Base-by-base conservation (phyloP, 345 rosid genomes). In the Populus alba region DNA sequence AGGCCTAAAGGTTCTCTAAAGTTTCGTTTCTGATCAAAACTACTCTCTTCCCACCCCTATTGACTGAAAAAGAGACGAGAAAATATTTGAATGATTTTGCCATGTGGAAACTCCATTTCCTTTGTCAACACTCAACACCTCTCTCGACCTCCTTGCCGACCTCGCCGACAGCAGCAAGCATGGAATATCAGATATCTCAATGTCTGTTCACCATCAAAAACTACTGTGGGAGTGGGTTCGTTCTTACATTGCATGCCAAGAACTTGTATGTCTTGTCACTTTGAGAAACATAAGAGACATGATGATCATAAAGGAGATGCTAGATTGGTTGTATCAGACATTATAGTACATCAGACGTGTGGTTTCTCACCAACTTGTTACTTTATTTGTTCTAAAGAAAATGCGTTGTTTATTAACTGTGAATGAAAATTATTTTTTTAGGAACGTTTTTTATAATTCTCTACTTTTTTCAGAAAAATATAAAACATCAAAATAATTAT, bases 311-410 rank as follows among this genome's bases (percentile, higher is more conserved):
- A 25, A 45, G 16, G 18, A 22, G 27, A 55, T 41, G 43, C 18
- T 76, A 25, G 23, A 41, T 55, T 55, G 66, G 16, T n/a, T 53
- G 38, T 20, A 68, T 13, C 27, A 38, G 31, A 18, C 8, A 11
- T 68, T 23, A 33, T 62, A 47, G 51, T 22, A 37, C 76, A 72
- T 79, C 62, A n/a, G 7, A 45, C 62, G 38, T 33, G 12, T 22
- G 8, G 23, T 74, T 75, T 68, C 74, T 81, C 5, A 33, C 82
- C 70, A 77, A 27, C 77, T 77, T 66, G 74, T 87, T 25, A 25
- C 27, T 25, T 25, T 25, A 25, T 25, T 25, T 25, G 27, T 25
- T 25, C 27, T 25, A 25, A 25, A 25, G 35, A 33, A 33, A 33
- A 29, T 29, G 29, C 29, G 29, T 29, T 29, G 29, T 29, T 29